These are phyloP conservation scores for Carex pumila DNA, from an alignment of 176 grass and related monocot genomes.

Conservation along the genomic window DNA sequence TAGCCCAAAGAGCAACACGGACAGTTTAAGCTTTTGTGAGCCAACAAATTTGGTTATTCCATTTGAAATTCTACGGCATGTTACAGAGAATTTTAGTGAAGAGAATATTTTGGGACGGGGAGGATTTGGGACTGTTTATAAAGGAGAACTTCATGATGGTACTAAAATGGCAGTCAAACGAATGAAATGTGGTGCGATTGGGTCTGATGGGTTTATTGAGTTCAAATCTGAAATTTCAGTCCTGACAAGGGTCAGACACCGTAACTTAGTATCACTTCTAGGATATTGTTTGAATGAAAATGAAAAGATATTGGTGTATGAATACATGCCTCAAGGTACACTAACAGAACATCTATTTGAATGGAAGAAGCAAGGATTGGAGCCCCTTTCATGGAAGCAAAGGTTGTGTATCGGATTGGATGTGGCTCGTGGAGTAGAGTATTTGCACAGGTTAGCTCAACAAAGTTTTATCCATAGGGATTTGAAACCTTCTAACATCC, in stretches of 20 bases:
- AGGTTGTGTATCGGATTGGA: conserved; percentile 17
- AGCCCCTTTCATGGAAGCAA: conserved; percentile 5
- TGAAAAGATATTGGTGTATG: conserved; percentile 21
- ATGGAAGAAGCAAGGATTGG: conserved; percentile 16
- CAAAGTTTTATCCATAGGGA: conserved; percentile 27
- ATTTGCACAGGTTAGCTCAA: conserved; percentile 22
- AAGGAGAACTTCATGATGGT: conserved; percentile 18
- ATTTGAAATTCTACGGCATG: conserved; percentile 1
- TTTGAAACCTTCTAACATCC: conserved; percentile 22
- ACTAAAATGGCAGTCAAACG: conserved; percentile 16
- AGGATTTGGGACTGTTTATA: conserved; percentile 16
- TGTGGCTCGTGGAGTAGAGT: conserved; percentile 17
- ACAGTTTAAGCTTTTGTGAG: conserved; percentile 21
- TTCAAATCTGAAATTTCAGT: conserved; percentile 25
- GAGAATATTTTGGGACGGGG: conserved; percentile 14
- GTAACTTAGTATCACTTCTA: conserved; percentile 14
- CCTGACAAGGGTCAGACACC: conserved; percentile 10
- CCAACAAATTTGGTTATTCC: not conserved
- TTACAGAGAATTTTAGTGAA: conserved; percentile 18
- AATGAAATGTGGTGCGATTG: conserved; percentile 7
- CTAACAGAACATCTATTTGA: conserved; percentile 12
- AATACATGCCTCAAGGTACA: conserved; percentile 25
- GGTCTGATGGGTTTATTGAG: not conserved
- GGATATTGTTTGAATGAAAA: conserved; percentile 20
- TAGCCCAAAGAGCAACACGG: not conserved